Conservation (phyloP, 768 basidiomycete species). For the Kwoniella sp. region DNA sequence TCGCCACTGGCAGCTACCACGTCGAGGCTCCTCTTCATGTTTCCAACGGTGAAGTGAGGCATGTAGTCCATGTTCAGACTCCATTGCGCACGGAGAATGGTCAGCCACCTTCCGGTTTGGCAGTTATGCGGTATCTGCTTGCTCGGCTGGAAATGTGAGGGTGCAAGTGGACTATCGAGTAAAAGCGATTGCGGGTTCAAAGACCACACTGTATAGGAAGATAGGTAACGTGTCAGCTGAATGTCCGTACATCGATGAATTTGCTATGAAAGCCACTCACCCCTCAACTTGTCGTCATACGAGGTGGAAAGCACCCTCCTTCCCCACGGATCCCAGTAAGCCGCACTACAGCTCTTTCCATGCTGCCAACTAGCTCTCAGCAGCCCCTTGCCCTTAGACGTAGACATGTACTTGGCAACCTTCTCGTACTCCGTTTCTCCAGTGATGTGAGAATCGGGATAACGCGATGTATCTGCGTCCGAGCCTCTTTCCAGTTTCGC, state of each 20-base stretch:
- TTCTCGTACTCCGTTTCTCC: constrained; percentile 30
- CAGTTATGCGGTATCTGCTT: constrained; percentile 55
- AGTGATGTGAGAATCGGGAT: constrained; percentile 20
- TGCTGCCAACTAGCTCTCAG: constrained; percentile 46
- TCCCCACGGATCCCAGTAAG: constrained; percentile 59
- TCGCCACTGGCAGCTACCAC: constrained; percentile 54
- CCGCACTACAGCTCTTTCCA: constrained; percentile 54
- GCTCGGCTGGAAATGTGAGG: constrained; percentile 37
- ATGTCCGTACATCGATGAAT: not conserved
- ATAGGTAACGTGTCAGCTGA: not conserved
- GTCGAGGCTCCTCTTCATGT: constrained; percentile 57
- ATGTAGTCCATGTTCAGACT: constrained; percentile 50
- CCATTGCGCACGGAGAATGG: constrained; percentile 59
- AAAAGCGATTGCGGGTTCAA: constrained; percentile 41
- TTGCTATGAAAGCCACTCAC: constrained; percentile 40
- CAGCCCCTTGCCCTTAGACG: constrained; percentile 37
- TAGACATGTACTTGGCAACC: constrained; percentile 26
- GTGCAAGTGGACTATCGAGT: constrained; percentile 26
- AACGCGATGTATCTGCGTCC: not conserved
- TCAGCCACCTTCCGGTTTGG: constrained; percentile 58
- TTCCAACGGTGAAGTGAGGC: constrained; percentile 56
- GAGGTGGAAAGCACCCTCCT: constrained; percentile 55
- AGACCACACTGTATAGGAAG: constrained; percentile 36
- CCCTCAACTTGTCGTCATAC: constrained; percentile 58
- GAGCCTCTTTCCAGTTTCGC: not conserved